Evolutionary conservation across 208 protist species (phyloP).

Genomic region (Acanthamoeba triangularis): DNA sequence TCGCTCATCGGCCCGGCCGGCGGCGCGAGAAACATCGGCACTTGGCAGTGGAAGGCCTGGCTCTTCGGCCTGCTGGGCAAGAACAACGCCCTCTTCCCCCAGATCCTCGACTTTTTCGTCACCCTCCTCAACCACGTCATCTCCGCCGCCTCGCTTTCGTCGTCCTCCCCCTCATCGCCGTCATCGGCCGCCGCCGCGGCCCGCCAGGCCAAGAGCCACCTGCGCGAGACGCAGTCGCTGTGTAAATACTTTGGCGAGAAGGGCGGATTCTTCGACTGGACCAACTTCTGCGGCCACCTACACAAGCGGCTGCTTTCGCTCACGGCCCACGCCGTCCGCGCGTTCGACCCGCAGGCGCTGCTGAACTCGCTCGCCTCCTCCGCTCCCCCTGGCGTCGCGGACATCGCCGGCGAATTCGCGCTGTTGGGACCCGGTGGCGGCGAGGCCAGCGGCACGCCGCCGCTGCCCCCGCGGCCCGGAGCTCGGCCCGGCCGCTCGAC

Average conservation of each 20-base stretch:
- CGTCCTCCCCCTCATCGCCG: background rate
- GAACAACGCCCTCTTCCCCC: constrained; percentile 60
- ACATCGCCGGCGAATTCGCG: constrained; percentile 37
- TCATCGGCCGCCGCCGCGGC: background rate
- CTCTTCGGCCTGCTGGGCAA: constrained; percentile 60
- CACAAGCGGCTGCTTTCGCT: constrained; percentile 64
- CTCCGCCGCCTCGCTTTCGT: background rate
- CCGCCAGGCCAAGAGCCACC: constrained; percentile 40
- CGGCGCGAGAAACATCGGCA: constrained; percentile 13
- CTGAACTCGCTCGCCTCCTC: constrained; percentile 1
- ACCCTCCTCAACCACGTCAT: constrained; percentile 69
- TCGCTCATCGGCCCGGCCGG: constrained; percentile 27
- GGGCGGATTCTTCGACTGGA: constrained; percentile 56
- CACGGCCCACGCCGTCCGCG: constrained; percentile 19
- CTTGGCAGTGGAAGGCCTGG: constrained; percentile 75
- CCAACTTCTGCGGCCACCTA: constrained; percentile 69
- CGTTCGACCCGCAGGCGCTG: constrained; percentile 26
- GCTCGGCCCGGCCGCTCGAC: background rate
- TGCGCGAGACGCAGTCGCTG: constrained; percentile 55
- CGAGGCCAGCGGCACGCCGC: background rate
- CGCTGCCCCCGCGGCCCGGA: constrained; percentile 11
- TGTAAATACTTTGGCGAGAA: constrained; percentile 74
- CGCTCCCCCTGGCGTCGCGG: background rate
- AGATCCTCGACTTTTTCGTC: constrained; percentile 66
- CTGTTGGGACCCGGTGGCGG: background rate